phyloP scores from a whole-genome alignment of 129 eudicot species.

The Centaurea solstitialis region DNA sequence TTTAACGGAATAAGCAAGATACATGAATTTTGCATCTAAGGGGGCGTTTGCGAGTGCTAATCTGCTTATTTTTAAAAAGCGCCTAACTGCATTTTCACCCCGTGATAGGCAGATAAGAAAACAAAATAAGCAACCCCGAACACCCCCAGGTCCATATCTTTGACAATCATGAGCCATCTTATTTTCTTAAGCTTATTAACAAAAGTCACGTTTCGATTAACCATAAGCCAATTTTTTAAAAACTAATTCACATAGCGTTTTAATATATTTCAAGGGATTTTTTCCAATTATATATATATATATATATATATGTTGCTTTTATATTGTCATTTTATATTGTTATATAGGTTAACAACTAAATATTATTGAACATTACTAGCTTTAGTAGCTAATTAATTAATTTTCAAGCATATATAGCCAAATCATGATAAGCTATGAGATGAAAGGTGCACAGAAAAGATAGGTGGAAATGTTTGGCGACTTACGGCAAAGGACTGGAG shows the following conservation, averaged over 20 bases:
- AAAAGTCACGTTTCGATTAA: background rate
- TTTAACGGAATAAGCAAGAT: background rate
- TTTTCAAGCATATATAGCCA: background rate
- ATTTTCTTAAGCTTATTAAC: no score
- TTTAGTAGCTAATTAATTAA: background rate
- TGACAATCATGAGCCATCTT: background rate
- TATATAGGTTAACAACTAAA: no score
- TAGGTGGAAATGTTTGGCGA: background rate
- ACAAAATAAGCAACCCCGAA: no score
- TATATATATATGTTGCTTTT: no score
- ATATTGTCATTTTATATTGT: no score
- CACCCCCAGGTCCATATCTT: background rate
- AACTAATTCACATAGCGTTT: no score
- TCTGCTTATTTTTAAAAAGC: no score
- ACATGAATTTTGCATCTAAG: background rate
- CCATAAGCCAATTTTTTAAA: background rate
- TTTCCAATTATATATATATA: background rate
- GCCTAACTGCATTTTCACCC: no score
- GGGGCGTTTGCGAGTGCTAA: no score
- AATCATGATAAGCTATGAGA: background rate
- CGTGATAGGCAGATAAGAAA: no score
- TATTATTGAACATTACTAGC: background rate
- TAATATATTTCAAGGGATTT: no score
- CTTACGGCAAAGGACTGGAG: conserved; percentile 47
- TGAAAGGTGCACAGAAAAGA: background rate